Evolutionary conservation across 768 basidiomycete species (phyloP).

Genomic region (Mycena maculata): DNA sequence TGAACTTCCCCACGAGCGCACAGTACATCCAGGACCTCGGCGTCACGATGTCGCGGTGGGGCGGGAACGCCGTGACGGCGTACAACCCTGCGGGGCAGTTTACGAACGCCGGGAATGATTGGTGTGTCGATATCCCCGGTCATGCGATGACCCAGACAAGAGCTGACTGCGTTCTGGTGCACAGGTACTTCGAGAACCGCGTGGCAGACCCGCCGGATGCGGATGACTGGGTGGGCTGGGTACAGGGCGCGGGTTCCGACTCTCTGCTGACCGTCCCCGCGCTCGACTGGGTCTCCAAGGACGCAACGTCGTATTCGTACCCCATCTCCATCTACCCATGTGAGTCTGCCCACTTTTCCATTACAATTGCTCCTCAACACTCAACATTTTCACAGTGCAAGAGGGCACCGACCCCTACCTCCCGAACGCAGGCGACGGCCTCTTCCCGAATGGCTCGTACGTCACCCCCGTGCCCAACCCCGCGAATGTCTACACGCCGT

Average conservation of each 20-base stretch:
- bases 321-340: slow-evolving; percentile 57
- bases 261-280: slow-evolving; percentile 61
- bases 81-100: slow-evolving; percentile 64
- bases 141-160: too few species aligned
- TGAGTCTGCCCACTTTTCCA: slow-evolving; percentile 31
- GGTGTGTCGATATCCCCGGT: too few species aligned
- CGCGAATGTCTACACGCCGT: slow-evolving; percentile 55
- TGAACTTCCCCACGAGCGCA: slow-evolving; percentile 64
- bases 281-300: slow-evolving; percentile 70
- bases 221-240: slow-evolving; percentile 64
- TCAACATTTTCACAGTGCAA: slow-evolving; percentile 48
- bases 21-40: slow-evolving; percentile 61
- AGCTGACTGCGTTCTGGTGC: too few species aligned
- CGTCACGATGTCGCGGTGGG: slow-evolving; percentile 64
- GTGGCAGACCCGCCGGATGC: slow-evolving; percentile 51
- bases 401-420: slow-evolving; percentile 59
- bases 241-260: slow-evolving; percentile 55
- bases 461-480: slow-evolving; percentile 54
- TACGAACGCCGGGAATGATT: slow-evolving; percentile 66
- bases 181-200: slow-evolving; percentile 65
- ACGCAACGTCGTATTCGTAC: slow-evolving; percentile 64
- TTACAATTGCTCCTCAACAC: neutral
- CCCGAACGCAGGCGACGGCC: slow-evolving; percentile 60
- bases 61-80: slow-evolving; percentile 66
- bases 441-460: slow-evolving; percentile 59